A percentile compares a stretch with the other conserved stretches of the same genome.
These are phyloP conservation scores for Citrullus mucosospermus DNA, from an alignment of 306 rosid genomes.

Conservation along the genomic window DNA sequence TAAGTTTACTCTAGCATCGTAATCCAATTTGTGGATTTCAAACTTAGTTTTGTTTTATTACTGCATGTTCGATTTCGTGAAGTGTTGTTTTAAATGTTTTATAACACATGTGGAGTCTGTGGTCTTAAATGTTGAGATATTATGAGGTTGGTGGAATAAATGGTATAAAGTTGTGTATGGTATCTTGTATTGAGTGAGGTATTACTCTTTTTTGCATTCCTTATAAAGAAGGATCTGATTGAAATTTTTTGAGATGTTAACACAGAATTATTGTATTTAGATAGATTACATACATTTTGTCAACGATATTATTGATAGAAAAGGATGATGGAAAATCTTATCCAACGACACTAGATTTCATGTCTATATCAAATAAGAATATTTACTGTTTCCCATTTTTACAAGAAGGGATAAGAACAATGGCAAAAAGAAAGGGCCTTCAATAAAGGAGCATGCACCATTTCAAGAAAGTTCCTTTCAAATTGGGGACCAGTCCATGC, in stretches of 20 bases:
- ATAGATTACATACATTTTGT: background rate
- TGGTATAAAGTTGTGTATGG: too few relatives aligned
- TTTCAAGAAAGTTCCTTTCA: background rate
- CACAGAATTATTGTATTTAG: background rate
- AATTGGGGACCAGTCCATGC: background rate
- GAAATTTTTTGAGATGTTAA: background rate
- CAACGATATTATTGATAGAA: background rate
- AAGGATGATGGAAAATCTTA: background rate
- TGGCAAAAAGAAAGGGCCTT: background rate
- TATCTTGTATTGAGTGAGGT: too few relatives aligned
- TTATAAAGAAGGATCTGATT: background rate
- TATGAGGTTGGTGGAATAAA: too few relatives aligned
- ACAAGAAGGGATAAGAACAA: slow-evolving; percentile 1
- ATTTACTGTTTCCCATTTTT: background rate
- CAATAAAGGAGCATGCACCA: background rate
- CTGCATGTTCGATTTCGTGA: too few relatives aligned
- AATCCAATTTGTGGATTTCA: too few relatives aligned
- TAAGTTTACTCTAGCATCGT: too few relatives aligned
- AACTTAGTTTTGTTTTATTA: too few relatives aligned
- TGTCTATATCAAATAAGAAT: background rate
- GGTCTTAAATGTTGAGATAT: too few relatives aligned
- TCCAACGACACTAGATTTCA: background rate
- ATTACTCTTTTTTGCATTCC: too few relatives aligned
- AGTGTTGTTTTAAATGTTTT: too few relatives aligned
- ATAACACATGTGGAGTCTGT: too few relatives aligned